Evolutionary conservation across 2,329 filamentous ascomycete species (phyloP).

Genomic region (Colletotrichum tanaceti): DNA sequence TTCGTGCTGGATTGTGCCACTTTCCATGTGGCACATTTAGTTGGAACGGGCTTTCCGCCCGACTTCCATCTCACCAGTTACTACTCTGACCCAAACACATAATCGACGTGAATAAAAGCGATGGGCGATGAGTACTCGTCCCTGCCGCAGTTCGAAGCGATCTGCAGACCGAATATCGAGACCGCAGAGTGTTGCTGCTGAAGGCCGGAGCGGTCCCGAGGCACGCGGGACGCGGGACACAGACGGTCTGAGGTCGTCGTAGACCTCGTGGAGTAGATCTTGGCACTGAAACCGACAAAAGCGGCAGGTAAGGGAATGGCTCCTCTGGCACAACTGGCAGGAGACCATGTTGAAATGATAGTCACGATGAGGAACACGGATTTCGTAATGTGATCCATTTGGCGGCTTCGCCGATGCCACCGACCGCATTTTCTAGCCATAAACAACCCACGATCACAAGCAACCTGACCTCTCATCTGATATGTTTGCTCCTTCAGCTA

Average conservation of each 20-base stretch:
- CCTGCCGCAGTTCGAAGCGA: slow-evolving; percentile 43
- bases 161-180: slow-evolving; percentile 41
- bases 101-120: slow-evolving; percentile 41
- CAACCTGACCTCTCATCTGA: not conserved
- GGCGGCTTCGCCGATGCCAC: too few species aligned
- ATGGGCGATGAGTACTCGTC: slow-evolving; percentile 41
- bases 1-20: too few species aligned
- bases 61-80: slow-evolving; percentile 41
- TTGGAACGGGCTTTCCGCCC: slow-evolving; percentile 39
- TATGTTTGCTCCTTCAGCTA: not conserved
- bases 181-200: slow-evolving; percentile 43
- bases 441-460: not conserved
- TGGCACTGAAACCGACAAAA: not conserved
- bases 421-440: too few species aligned
- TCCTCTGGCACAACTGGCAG: not conserved
- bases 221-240: slow-evolving; percentile 16
- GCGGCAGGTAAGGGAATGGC: not conserved
- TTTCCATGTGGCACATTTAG: slow-evolving; percentile 43
- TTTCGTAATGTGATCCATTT: too few species aligned
- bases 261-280: slow-evolving; percentile 18
- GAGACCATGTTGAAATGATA: not conserved
- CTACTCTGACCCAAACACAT: slow-evolving; percentile 41
- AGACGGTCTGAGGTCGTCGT: slow-evolving; percentile 1
- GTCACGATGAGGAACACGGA: not conserved
- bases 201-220: slow-evolving; percentile 44